Evolutionary conservation across 2,329 filamentous ascomycete genomes (phyloP).

Genomic region (Ophiostoma triangulosporum): DNA sequence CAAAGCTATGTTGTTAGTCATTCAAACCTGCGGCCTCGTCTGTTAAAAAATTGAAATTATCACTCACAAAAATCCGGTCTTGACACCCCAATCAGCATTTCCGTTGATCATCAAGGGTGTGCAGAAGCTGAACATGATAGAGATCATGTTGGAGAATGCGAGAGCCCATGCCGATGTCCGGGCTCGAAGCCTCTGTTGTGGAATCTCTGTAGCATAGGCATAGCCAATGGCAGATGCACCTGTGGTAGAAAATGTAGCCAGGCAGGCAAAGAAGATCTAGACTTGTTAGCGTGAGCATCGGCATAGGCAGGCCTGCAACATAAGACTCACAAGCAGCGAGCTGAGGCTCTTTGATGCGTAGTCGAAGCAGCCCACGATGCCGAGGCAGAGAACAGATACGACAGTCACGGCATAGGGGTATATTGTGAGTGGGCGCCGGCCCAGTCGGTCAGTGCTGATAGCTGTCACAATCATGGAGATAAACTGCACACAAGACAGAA

Average conservation of each 20-base stretch:
- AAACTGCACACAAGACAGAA: slow-evolving; percentile 27
- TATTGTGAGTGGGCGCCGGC: not conserved
- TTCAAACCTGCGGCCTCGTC: too few relatives aligned
- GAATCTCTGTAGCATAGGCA: slow-evolving; percentile 28
- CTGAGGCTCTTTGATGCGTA: not conserved
- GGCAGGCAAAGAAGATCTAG: not conserved
- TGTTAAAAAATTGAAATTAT: too few relatives aligned
- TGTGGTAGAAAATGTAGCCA: slow-evolving; percentile 25
- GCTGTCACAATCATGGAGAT: slow-evolving; percentile 28
- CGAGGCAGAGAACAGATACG: not conserved
- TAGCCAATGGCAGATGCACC: slow-evolving; percentile 29
- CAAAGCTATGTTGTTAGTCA: not conserved
- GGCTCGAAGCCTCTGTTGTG: slow-evolving; percentile 26
- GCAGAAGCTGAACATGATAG: slow-evolving; percentile 31
- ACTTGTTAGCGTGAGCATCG: not conserved
- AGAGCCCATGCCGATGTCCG: slow-evolving; percentile 25
- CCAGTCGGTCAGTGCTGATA: not conserved
- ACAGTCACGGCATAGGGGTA: not conserved
- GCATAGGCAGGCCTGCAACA: not conserved
- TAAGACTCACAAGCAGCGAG: not conserved
- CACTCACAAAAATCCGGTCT: not conserved
- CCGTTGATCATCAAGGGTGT: slow-evolving; percentile 32
- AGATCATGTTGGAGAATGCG: slow-evolving; percentile 26
- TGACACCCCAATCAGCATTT: slow-evolving; percentile 26
- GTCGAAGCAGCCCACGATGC: not conserved